Percentiles rank a stretch among this genome's conserved stretches.
phyloP scores from a whole-genome alignment of 2,329 filamentous ascomycete species.

The Waltergamsia citrina region DNA sequence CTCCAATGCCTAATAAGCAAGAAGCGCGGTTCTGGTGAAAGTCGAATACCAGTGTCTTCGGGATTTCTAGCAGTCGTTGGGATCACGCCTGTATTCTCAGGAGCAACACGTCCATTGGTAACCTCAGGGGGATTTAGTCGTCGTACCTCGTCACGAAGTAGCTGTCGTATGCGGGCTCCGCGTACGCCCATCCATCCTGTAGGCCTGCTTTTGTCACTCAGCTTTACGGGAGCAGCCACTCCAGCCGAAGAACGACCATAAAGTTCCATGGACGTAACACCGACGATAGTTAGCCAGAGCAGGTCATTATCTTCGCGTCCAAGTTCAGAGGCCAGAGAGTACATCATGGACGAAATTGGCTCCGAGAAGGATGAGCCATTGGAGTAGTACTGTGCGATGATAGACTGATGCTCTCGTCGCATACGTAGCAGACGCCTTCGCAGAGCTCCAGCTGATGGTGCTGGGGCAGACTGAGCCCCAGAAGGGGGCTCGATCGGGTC shows the following conservation, averaged over 20 bases:
- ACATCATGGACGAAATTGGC: constrained; percentile 88
- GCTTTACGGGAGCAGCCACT: constrained; percentile 51
- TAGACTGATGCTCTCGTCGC: constrained; percentile 64
- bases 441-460: constrained; percentile 62
- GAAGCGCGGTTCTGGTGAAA: constrained; percentile 91
- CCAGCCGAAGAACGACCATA: constrained; percentile 81
- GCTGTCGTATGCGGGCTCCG: constrained; percentile 73
- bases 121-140: constrained; percentile 77
- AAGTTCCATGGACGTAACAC: constrained; percentile 86
- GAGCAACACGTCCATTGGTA: constrained; percentile 49
- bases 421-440: constrained; percentile 66
- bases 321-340: constrained; percentile 87
- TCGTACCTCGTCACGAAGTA: constrained; percentile 86
- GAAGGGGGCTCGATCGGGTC: constrained; percentile 44
- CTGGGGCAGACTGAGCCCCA: constrained; percentile 47
- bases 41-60: constrained; percentile 81
- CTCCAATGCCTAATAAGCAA: constrained; percentile 94
- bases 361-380: constrained; percentile 88
- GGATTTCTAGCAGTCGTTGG: constrained; percentile 81
- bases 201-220: constrained; percentile 43
- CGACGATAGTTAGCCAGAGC: constrained; percentile 90
- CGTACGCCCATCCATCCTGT: constrained; percentile 75
- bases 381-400: constrained; percentile 76
- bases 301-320: constrained; percentile 95
- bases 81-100: constrained; percentile 70